phyloP scores from a whole-genome alignment of 2,329 filamentous ascomycete genomes.

The Sporothrix globosa region DNA sequence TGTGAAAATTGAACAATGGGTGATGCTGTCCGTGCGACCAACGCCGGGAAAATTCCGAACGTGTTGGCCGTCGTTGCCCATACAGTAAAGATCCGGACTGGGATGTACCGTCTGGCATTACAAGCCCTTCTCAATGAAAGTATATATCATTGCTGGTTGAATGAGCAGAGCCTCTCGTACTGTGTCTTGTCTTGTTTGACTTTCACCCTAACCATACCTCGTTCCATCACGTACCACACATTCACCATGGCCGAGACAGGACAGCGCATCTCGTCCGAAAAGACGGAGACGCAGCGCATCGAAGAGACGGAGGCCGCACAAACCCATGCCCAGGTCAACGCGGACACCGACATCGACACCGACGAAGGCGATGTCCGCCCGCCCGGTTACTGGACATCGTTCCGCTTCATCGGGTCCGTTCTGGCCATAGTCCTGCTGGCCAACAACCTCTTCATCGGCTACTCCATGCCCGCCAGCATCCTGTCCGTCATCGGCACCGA shows the following conservation, averaged over 20 bases:
- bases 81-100: no score
- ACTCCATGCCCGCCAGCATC: conserved; percentile 30
- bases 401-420: conserved; percentile 25
- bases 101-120: no score
- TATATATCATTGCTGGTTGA: no score
- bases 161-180: neutral
- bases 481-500: conserved; percentile 21
- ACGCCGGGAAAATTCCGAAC: no score
- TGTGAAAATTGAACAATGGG: no score
- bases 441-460: conserved; percentile 30
- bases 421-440: conserved; percentile 26
- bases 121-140: no score
- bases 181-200: neutral
- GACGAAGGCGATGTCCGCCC: conserved; percentile 1
- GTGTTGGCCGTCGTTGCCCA: no score
- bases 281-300: conserved; percentile 1
- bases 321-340: no score
- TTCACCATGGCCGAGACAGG: neutral
- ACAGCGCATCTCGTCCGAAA: conserved; percentile 11
- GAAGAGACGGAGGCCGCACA: no score
- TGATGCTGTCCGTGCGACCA: no score
- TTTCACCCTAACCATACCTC: neutral
- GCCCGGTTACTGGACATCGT: conserved; percentile 27
- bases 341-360: neutral
- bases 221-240: neutral